phyloP scores from a whole-genome alignment of 768 basidiomycete species.

The Boletus vermiculosoides region DNA sequence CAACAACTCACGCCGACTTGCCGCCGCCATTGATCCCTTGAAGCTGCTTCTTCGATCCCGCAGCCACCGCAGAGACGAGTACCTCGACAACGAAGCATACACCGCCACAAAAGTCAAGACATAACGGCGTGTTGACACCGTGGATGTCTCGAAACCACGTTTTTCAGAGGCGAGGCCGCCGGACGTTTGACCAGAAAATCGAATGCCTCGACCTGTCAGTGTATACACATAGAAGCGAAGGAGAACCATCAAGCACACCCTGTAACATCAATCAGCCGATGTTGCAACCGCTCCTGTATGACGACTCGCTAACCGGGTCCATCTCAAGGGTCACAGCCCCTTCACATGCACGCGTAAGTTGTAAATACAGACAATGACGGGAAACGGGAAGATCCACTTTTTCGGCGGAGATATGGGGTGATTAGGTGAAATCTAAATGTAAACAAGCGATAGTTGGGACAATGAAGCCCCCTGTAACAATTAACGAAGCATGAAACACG shows the following conservation, averaged over 20 bases:
- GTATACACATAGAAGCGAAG: neutral
- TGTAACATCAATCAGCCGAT: neutral
- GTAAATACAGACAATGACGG: neutral
- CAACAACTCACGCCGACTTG: slow-evolving; percentile 1
- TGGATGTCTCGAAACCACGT: slow-evolving; percentile 4
- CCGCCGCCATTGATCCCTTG: slow-evolving; percentile 2
- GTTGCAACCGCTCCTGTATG: no score
- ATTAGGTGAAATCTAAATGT: neutral
- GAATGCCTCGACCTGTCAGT: neutral
- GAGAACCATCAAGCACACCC: neutral
- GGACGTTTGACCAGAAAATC: neutral
- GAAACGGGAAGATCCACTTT: slow-evolving; percentile 3
- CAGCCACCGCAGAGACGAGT: slow-evolving; percentile 23
- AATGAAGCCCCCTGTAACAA: neutral
- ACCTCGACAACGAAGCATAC: slow-evolving; percentile 1
- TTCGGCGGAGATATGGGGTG: slow-evolving; percentile 19
- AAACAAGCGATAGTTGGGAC: neutral
- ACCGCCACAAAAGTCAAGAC: slow-evolving; percentile 10
- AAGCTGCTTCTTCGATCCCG: slow-evolving; percentile 22
- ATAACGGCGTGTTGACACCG: slow-evolving; percentile 8
- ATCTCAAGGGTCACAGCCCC: neutral
- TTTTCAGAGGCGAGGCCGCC: neutral
- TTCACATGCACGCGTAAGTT: neutral
- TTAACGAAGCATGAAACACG: slow-evolving; percentile 1
- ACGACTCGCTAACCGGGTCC: no score